Evolutionary conservation across 441 rosid species (phyloP), one percentile per base, ranked within the genome.

Genomic region (Gossypium schwendimanii): DNA sequence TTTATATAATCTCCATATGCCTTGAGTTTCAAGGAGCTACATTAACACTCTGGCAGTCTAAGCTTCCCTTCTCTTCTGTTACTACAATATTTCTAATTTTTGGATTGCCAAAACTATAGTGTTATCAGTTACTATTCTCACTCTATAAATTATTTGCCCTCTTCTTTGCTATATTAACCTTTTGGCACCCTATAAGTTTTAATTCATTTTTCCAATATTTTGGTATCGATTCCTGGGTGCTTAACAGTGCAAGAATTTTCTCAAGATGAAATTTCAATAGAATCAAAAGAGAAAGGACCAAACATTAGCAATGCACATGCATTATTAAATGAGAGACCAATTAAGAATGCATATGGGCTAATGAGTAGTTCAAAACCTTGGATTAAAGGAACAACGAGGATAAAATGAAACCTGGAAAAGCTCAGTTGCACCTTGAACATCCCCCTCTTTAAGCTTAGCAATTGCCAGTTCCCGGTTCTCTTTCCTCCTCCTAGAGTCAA

Each of bases 371-470:
- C 11, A 62, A 62, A 33, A 12, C 28, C 49, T 47, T 3, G 47
- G 33, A 60, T 2, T n/a, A 55, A 65, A 55, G 2, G 20, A 23
- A 61, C 17, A 24, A n/a, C 23, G 69, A 7, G 44, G 41, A 2
- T 20, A 18, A 18, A 24, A 3, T 49, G 26, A 64, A 72, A 93
- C 97, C 91, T 93, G 91, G 73, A 93, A 93, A 69, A 82, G 87
- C 75, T 88, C 94, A 24, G 75, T 74, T 3, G 97, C 98, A 73
- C 88, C 91, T 63, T 69, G 66, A 12, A 84, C 82, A 81, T 91
- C 81, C 55, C 98, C 94, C 73, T 87, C 87, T 24, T 89, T 82
- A 31, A 93, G 90, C 80, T 88, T 84, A 26, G 66, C 83, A 89
- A 90, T 81, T 28, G 97, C 97, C 79, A 87, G 80, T 0, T 84